Percentiles rank a stretch among this genome's conserved stretches.
phyloP scores from a whole-genome alignment of 495 filamentous ascomycete genomes.

The Daldinia grandis region DNA sequence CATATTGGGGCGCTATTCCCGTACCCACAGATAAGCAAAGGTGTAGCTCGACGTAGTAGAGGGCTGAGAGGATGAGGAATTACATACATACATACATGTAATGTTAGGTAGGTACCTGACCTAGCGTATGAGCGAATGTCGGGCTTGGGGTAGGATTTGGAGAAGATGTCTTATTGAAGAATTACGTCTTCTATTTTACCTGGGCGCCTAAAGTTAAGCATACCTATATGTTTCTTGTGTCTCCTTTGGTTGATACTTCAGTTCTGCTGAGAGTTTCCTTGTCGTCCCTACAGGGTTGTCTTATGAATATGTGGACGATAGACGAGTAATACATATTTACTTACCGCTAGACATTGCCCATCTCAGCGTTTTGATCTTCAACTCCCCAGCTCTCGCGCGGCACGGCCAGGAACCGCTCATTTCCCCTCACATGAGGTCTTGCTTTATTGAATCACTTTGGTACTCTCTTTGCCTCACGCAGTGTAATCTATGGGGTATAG shows the following conservation, averaged over 20 bases:
- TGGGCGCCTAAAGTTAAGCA: too few species aligned
- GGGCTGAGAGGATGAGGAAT: not conserved
- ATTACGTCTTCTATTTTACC: not conserved
- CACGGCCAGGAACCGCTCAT: slow-evolving; percentile 5
- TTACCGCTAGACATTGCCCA: not conserved
- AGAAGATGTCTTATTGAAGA: not conserved
- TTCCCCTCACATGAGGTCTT: not conserved
- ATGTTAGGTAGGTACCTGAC: not conserved
- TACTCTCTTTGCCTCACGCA: not conserved
- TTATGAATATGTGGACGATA: not conserved
- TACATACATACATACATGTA: not conserved
- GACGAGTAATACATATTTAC: too few species aligned
- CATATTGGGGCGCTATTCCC: slow-evolving; percentile 1
- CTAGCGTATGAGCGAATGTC: not conserved
- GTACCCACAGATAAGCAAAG: slow-evolving; percentile 32
- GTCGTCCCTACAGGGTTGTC: not conserved
- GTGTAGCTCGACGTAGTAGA: not conserved
- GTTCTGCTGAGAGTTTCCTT: not conserved
- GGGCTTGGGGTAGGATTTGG: not conserved
- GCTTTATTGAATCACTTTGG: not conserved
- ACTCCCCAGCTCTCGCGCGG: slow-evolving; percentile 4
- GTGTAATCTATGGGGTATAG: not conserved
- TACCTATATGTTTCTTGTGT: too few species aligned
- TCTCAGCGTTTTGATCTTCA: slow-evolving; percentile 12
- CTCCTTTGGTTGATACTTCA: not conserved